Evolutionary conservation across 2,329 filamentous ascomycete species (phyloP).

Genomic region (Xylaria polymorpha): DNA sequence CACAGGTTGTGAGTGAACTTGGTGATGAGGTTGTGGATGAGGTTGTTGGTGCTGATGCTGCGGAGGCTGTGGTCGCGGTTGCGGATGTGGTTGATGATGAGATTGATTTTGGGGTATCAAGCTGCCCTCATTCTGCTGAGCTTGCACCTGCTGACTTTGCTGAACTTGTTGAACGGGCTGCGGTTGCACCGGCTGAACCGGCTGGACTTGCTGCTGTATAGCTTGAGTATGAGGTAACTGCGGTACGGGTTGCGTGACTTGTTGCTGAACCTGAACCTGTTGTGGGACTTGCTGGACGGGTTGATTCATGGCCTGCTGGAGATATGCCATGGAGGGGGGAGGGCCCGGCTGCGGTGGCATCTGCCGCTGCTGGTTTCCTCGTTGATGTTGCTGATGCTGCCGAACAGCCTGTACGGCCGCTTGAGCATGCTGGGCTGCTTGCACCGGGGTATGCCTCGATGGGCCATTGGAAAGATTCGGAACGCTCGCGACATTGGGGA

Average conservation of each 20-base stretch:
- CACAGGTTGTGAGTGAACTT: conserved; percentile 50
- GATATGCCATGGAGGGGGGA: conserved; percentile 47
- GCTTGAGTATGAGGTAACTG: conserved; percentile 50
- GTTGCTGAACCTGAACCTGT: conserved; percentile 39
- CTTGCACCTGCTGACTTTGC: conserved; percentile 47
- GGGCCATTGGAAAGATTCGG: conserved; percentile 62
- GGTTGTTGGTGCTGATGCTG: conserved; percentile 42
- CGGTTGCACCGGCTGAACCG: conserved; percentile 44
- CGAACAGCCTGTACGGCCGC: conserved; percentile 47
- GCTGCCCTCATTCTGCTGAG: conserved; percentile 48
- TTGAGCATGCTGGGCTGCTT: conserved; percentile 59
- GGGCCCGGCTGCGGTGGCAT: conserved; percentile 50
- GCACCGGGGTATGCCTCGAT: conserved; percentile 57
- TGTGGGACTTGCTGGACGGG: conserved; percentile 47
- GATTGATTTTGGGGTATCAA: conserved; percentile 50
- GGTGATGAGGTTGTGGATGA: conserved; percentile 42
- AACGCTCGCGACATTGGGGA: conserved; percentile 61
- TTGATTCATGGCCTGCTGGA: conserved; percentile 51
- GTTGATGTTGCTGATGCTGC: conserved; percentile 51
- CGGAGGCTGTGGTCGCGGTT: conserved; percentile 41
- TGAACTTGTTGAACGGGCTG: conserved; percentile 44
- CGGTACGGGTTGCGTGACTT: conserved; percentile 49
- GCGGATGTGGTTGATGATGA: conserved; percentile 46
- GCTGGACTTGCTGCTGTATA: conserved; percentile 46
- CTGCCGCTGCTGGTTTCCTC: conserved; percentile 50